Conservation (phyloP, 2,329 filamentous ascomycete genomes). For the Xenoacremonium recifei region DNA sequence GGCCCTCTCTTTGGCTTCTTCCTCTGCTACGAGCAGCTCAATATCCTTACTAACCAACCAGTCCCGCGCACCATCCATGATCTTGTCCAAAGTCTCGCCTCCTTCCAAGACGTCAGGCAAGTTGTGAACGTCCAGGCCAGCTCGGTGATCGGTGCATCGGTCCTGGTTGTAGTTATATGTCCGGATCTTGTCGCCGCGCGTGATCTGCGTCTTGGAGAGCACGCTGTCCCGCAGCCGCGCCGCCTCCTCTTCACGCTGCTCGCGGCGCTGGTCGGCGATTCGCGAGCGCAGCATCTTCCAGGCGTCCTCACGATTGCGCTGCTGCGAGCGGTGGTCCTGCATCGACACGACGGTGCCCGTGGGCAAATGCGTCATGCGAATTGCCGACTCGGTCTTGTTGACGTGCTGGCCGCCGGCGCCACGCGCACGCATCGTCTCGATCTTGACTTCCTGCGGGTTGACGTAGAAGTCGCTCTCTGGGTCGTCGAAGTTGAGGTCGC, state of each 20-base stretch:
- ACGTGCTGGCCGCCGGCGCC: constrained; percentile 97
- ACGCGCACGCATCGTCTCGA: constrained; percentile 87
- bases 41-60: constrained; percentile 79
- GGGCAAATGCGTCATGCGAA: constrained; percentile 86
- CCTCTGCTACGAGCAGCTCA: constrained; percentile 65
- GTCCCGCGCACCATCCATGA: constrained; percentile 74
- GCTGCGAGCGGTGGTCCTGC: constrained; percentile 89
- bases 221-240: constrained; percentile 73
- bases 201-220: constrained; percentile 77
- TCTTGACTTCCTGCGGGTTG: constrained; percentile 75
- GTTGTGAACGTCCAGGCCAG: constrained; percentile 75
- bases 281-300: constrained; percentile 83
- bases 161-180: constrained; percentile 81
- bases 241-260: constrained; percentile 80
- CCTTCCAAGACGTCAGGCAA: constrained; percentile 78
- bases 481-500: constrained; percentile 67
- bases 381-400: constrained; percentile 96
- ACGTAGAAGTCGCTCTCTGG: constrained; percentile 91
- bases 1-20: constrained; percentile 39
- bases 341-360: constrained; percentile 85
- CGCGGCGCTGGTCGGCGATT: constrained; percentile 75
- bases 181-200: constrained; percentile 87
- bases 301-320: constrained; percentile 81
- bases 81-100: constrained; percentile 64
- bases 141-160: constrained; percentile 85